Evolutionary conservation across 805 yeast genomes (phyloP), one percentile per base, ranked within the genome.

Genomic region (Schwanniomyces yamadae): DNA sequence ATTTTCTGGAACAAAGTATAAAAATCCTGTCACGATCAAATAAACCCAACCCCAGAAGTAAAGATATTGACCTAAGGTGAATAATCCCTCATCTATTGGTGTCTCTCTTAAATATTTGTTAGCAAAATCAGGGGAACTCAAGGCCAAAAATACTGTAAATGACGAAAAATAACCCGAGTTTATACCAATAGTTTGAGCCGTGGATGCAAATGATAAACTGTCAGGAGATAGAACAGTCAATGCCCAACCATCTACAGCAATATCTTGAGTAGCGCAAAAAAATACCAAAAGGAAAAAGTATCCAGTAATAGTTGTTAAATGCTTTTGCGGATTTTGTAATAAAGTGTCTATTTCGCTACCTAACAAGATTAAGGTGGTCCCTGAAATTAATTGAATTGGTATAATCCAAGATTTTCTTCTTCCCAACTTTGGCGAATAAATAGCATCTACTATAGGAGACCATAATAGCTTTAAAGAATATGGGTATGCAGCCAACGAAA

Each of bases 171-270:
- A 93, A 15, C 99, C 99, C 3, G 91, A 74, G 63, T 93, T 93
- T 42, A 93, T 72, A 0, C 99, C 99, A 30, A 93, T 78, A 0
- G 99, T 93, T 61, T 93, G 99, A 0, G 99, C 99, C 0, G 99
- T 93, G 4, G 96, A 86, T 0, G 99, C 98, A 65, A 80, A 93
- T 12, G 95, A 81, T 42, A 93, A 69, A 10, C 95, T 83, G 18
- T 77, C 77, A 17, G 80, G 80, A 12, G 90, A 79, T 34, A 93
- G 68, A 25, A 91, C 79, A 1, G 96, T 93, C 52, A 93, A 66
- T 0, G 98, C 97, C 99, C 99, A 93, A 8, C 99, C 98, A 63
- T 93, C 99, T 15, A 93, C 99, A 0, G 99, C 98, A 37, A 93
- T 93, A 57, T 93, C 99, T 60, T 93, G 99, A 0, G 99, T 91